Evolutionary conservation across 2,329 filamentous ascomycete genomes (phyloP), one percentile per base, ranked within the genome.

Genomic region (Teratosphaeria pseudoeucalypti): DNA sequence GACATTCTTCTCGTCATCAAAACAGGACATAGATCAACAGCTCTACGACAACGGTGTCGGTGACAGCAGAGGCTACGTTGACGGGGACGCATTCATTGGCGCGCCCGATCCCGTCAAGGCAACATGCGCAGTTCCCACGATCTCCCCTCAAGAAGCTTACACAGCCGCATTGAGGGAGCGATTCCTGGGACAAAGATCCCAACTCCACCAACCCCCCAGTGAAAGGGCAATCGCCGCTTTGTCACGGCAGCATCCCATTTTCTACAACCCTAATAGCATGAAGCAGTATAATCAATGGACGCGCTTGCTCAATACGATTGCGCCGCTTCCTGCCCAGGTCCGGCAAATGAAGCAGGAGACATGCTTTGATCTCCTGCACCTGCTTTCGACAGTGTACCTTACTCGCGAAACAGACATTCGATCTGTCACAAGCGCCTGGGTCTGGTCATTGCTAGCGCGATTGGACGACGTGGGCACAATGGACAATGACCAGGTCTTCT

Each of bases 401-500:
- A 81, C 80, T 54, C 81, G 80, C 56, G 82, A 81, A n/a, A 74
- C 78, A 26, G 79, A 81, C 34, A 77, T 90, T 34, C 78, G 83
- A 29, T 81, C 83, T 66, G 82, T 85, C 55, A 85, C 89, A 4
- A 91, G 90, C 61, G 81, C 85, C 16, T 97, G 92, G 92, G 78
- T 89, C 3, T 96, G 91, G 92, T 85, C 87, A 0, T 74, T 96
- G 60, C 77, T 96, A 53, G 90, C 88, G 2, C 82, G 85, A 60
- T 80, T 92, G 60, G 86, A 88, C 39, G 68, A 71, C 39, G 77
- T 84, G 10, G 90, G 90, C 1, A 85, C 89, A 71, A 77, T 96
- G 71, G 83, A 84, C 62, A 87, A 89, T 63, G 82, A 85, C 52
- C 88, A 94, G 68, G 83, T 95, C 34, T 86, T 85, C 5, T 84